These are phyloP conservation scores for Asterionellopsis glacialis DNA, from an alignment of 108 stramenopile genomes.

Conservation along the genomic window DNA sequence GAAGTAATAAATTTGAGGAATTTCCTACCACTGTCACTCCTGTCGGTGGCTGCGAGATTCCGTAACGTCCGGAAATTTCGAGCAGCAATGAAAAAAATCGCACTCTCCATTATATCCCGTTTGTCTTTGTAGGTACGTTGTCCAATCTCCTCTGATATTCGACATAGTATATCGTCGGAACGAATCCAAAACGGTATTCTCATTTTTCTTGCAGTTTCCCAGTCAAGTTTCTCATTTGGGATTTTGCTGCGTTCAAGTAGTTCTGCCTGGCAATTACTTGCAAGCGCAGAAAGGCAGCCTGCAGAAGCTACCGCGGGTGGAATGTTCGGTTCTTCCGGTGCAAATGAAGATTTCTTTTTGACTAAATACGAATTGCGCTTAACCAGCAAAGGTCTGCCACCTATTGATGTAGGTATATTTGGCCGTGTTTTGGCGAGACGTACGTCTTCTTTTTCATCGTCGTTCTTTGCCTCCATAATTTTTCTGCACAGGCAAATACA, in stretches of 20 bases:
- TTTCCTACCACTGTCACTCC: slow-evolving; percentile 59
- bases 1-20: slow-evolving; percentile 69
- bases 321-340: not conserved
- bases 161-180: slow-evolving; percentile 49
- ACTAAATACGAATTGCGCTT: slow-evolving; percentile 14
- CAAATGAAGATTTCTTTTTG: slow-evolving; percentile 11
- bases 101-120: slow-evolving; percentile 67
- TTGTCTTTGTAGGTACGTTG: slow-evolving; percentile 62
- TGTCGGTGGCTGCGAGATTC: slow-evolving; percentile 76
- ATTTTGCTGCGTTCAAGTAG: slow-evolving; percentile 39
- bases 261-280: slow-evolving; percentile 53
- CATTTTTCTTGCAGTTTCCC: slow-evolving; percentile 51
- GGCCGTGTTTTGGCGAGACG: not conserved
- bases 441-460: not conserved
- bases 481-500: not conserved
- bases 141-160: slow-evolving; percentile 79
- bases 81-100: slow-evolving; percentile 67
- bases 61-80: slow-evolving; percentile 60
- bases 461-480: slow-evolving; percentile 1
- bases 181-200: slow-evolving; percentile 83
- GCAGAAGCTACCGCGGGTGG: slow-evolving; percentile 38
- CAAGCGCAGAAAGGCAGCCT: slow-evolving; percentile 62
- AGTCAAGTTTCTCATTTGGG: slow-evolving; percentile 52
- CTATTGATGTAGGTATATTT: not conserved
- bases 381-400: not conserved